Evolutionary conservation across 116 monocot genomes (phyloP).

Genomic region (Posidonia oceanica): DNA sequence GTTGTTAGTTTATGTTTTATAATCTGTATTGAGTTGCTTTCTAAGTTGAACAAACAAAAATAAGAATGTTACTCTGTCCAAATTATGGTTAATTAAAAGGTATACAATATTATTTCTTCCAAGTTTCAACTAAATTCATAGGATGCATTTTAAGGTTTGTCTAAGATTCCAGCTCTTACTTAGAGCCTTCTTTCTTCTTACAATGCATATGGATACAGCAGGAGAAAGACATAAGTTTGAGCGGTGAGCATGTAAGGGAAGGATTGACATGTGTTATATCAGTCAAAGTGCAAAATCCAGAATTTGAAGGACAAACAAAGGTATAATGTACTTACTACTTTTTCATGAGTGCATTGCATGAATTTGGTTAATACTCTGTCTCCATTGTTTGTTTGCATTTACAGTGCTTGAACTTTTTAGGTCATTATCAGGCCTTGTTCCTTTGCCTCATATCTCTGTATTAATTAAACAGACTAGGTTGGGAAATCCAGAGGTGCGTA

Average conservation of each 20-base stretch:
- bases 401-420: not conserved
- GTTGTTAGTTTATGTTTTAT: too few relatives aligned
- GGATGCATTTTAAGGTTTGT: not conserved
- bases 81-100: too few relatives aligned
- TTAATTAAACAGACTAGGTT: slow-evolving; percentile 59
- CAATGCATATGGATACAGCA: slow-evolving; percentile 1
- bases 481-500: slow-evolving; percentile 96
- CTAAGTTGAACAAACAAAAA: too few relatives aligned
- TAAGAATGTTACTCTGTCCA: too few relatives aligned
- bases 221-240: slow-evolving; percentile 91
- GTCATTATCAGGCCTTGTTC: not conserved
- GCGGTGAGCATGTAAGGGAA: slow-evolving; percentile 96
- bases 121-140: not conserved
- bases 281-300: slow-evolving; percentile 88
- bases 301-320: slow-evolving; percentile 99
- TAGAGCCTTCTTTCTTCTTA: not conserved
- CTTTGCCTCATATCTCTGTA: slow-evolving; percentile 6
- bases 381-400: not conserved
- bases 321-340: slow-evolving; percentile 11
- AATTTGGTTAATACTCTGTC: not conserved
- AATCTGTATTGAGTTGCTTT: too few relatives aligned
- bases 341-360: too few relatives aligned
- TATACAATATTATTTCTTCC: too few relatives aligned
- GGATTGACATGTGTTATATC: slow-evolving; percentile 92
- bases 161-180: too few relatives aligned